phyloP scores from a whole-genome alignment of 805 yeast genomes.

The Zygosaccharomyces bisporus region DNA sequence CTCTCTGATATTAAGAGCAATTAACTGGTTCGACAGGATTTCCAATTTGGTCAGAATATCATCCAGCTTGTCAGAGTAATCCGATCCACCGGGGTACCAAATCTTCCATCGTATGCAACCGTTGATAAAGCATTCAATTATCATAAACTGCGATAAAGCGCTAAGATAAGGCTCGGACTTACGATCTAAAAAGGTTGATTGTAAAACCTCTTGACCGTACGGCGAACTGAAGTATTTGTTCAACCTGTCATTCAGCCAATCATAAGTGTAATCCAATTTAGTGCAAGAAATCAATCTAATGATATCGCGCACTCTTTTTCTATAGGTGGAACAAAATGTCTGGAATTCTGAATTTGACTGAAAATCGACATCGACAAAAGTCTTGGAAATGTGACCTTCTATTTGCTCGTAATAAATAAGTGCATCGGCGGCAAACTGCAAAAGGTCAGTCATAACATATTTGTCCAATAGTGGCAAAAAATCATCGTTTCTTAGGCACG shows the following conservation, averaged over 20 bases:
- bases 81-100: slow-evolving; percentile 55
- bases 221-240: slow-evolving; percentile 68
- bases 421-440: slow-evolving; percentile 75
- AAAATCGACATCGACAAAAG: slow-evolving; percentile 77
- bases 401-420: slow-evolving; percentile 69
- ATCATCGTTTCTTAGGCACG: slow-evolving; percentile 77
- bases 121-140: slow-evolving; percentile 84
- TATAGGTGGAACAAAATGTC: slow-evolving; percentile 73
- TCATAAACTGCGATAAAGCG: slow-evolving; percentile 77
- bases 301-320: slow-evolving; percentile 83
- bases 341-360: slow-evolving; percentile 79
- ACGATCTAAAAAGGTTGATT: slow-evolving; percentile 49
- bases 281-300: slow-evolving; percentile 85
- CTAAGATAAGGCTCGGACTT: slow-evolving; percentile 65
- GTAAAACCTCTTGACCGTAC: slow-evolving; percentile 61
- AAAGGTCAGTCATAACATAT: slow-evolving; percentile 54
- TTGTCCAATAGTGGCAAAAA: slow-evolving; percentile 47
- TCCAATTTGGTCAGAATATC: slow-evolving; percentile 55
- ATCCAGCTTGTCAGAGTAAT: slow-evolving; percentile 49
- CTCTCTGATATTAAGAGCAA: slow-evolving; percentile 71
- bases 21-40: slow-evolving; percentile 65
- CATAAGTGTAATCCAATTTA: slow-evolving; percentile 73
- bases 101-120: slow-evolving; percentile 95
- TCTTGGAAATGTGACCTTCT: slow-evolving; percentile 60
- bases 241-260: slow-evolving; percentile 74